These are phyloP conservation scores for Dictyostelium brefeldianum DNA, from an alignment of 78 protist species.

Conservation along the genomic window DNA sequence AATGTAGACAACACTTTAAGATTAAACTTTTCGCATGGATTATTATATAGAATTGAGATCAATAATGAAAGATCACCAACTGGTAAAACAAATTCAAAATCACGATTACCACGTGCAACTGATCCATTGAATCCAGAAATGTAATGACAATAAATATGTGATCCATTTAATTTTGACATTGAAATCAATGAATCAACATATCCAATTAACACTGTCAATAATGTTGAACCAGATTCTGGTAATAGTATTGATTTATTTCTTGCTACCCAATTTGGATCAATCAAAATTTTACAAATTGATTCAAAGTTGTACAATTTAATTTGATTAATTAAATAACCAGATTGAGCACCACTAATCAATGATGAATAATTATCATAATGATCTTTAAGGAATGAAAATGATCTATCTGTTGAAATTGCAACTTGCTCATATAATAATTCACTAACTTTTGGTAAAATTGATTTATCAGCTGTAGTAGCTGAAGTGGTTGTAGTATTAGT, in stretches of 20 bases:
- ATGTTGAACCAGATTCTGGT: not conserved
- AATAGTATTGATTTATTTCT: not conserved
- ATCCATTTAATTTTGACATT: constrained; percentile 22
- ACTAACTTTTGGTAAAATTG: not conserved
- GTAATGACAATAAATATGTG: constrained; percentile 47
- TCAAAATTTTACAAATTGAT: not conserved
- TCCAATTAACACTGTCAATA: not conserved
- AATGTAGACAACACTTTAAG: constrained; percentile 7
- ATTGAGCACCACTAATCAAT: constrained; percentile 26
- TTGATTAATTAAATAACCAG: constrained; percentile 14
- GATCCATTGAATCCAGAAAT: constrained; percentile 15
- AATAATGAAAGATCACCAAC: constrained; percentile 16
- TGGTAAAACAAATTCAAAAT: constrained; percentile 37
- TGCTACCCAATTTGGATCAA: not conserved
- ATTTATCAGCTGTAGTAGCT: not conserved
- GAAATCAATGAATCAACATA: not conserved
- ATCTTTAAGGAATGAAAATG: constrained; percentile 23
- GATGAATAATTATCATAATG: constrained; percentile 6
- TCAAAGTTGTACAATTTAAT: constrained; percentile 7
- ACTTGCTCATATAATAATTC: constrained; percentile 9
- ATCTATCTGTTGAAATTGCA: constrained; percentile 1
- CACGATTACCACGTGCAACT: constrained; percentile 23
- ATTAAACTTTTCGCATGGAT: constrained; percentile 13
- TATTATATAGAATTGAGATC: not conserved
- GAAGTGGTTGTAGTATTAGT: not conserved